phyloP scores from a whole-genome alignment of 768 basidiomycete genomes.

The Suillus spraguei region DNA sequence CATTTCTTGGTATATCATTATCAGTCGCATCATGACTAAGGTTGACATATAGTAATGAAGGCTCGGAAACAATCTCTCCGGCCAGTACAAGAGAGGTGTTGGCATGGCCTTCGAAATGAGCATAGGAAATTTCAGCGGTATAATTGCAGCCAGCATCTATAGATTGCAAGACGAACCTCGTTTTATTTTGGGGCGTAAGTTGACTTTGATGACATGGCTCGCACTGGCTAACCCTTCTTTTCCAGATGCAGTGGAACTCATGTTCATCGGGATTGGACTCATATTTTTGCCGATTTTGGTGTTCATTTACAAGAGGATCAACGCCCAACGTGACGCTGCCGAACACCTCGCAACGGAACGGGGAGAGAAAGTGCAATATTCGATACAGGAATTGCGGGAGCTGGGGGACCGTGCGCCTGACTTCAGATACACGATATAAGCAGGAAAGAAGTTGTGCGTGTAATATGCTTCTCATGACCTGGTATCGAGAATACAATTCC shows the following conservation, averaged over 20 bases:
- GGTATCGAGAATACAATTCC: neutral
- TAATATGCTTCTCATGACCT: neutral
- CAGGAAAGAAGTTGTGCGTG: slow-evolving; percentile 17
- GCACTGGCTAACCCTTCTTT: neutral
- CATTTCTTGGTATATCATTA: slow-evolving; percentile 53
- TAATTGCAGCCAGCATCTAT: slow-evolving; percentile 63
- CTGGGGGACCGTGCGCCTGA: slow-evolving; percentile 66
- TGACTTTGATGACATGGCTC: neutral
- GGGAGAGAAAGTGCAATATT: slow-evolving; percentile 22
- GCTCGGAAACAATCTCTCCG: slow-evolving; percentile 27
- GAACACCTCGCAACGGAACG: slow-evolving; percentile 16
- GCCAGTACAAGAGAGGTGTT: slow-evolving; percentile 70
- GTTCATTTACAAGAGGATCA: slow-evolving; percentile 56
- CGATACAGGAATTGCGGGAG: slow-evolving; percentile 27
- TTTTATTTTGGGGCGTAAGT: slow-evolving; percentile 61
- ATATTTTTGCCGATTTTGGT: slow-evolving; percentile 51
- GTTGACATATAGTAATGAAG: neutral
- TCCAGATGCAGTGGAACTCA: slow-evolving; percentile 64
- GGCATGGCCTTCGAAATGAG: slow-evolving; percentile 73
- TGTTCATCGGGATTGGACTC: slow-evolving; percentile 70
- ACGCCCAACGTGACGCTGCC: slow-evolving; percentile 47
- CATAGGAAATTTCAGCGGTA: slow-evolving; percentile 65
- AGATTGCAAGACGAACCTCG: slow-evolving; percentile 58
- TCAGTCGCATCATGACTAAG: neutral
- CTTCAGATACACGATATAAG: slow-evolving; percentile 56